Evolutionary conservation across 75 land plant species (phyloP), one percentile per base, ranked within the genome.

Genomic region (Selaginella tamariscina): DNA sequence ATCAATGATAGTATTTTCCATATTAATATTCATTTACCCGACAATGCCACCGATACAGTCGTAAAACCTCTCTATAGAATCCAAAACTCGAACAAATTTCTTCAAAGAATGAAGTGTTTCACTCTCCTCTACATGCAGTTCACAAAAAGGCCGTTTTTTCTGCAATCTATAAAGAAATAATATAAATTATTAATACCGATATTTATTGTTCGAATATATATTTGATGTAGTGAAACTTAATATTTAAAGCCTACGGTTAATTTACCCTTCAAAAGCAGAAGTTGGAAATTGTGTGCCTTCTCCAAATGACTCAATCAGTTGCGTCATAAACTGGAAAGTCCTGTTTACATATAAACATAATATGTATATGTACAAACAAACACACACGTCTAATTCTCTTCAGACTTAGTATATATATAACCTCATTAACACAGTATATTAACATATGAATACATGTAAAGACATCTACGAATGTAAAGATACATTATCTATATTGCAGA

Each of bases 1-100:
- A 21, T 2, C 62, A 2, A 59, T 8, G 49, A 59, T 9, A 59
- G 23, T 65, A 8, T 31, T 2, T 24, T 21, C 22, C 24, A 22
- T n/a, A 0, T n/a, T 21, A 56, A 31, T 13, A 5, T 55, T 33
- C 1, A 65, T 80, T 78, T 68, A 93, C 98, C 98, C 98, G 56
- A 93, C 80, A 28, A 93, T 89, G 21, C 98, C 98, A n/a, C 98
- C 98, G 68, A 93, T 80, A 74, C 90, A 86, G 72, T 93, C 87
- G 73, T 93, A 93, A 70, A 93, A 93, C 70, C 67, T 27, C 29
- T 93, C 98, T 56, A 89, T 59, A 33, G 84, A 77, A 33, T 67
- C 82, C 31, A 93, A 76, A 20, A 72, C 78, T 72, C 56, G 74
- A 39, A 89, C 65, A 39, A 93, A 73, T 66, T 29, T 60, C 55